Base-by-base conservation (phyloP, 1,284 basidiomycete species). In the Ceratobasidium sp. region DNA sequence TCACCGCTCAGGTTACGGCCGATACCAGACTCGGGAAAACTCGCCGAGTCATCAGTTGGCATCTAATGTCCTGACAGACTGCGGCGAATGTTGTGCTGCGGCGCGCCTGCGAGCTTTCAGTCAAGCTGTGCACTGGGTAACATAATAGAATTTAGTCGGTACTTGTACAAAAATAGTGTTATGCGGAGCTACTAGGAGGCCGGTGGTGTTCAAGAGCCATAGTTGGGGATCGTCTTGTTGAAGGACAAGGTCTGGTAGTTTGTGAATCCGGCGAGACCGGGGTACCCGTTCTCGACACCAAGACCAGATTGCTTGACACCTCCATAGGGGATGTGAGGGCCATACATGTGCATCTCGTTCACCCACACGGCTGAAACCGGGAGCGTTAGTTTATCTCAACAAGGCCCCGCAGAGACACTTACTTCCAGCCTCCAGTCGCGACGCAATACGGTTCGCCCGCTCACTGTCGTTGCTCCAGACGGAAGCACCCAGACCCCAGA, bases 211-310 rank as follows among this genome's bases (percentile, higher is more conserved):
- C 23, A 75, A 3, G 62, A 66, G 50, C 73, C 62, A 46, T 65
- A 97, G 14, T 35, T 66, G 20, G 73, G 48, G 27, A 75, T 64
- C 23, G 60, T 55, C 62, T 75, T 75, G 62, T 38, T 65, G 12
- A 66, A 50, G 52, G 73, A 64, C 18, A 75, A 30, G 18, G 73
- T 75, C 44, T 75, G 73, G 27, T 75, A 75, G 62, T 75, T 75
- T 44, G 73, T 75, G 73, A 65, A 75, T n/a, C 73, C 62, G 33
- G 73, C 59, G 48, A 75, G 62, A 55, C 73, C 73, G 18, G 73
- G 59, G 38, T 65, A 66, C 20, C 73, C 73, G 44, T 75, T 75
- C 38, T 75, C 73, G 10, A 75, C 73, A 27, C 73, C 73, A 16
- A 75, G 2, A 14, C 73, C 73, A 27, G 73, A 75, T 38, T 75